These are phyloP conservation scores for Aureobasidium sp. DNA, from an alignment of 2,329 filamentous ascomycete genomes.

Conservation along the genomic window DNA sequence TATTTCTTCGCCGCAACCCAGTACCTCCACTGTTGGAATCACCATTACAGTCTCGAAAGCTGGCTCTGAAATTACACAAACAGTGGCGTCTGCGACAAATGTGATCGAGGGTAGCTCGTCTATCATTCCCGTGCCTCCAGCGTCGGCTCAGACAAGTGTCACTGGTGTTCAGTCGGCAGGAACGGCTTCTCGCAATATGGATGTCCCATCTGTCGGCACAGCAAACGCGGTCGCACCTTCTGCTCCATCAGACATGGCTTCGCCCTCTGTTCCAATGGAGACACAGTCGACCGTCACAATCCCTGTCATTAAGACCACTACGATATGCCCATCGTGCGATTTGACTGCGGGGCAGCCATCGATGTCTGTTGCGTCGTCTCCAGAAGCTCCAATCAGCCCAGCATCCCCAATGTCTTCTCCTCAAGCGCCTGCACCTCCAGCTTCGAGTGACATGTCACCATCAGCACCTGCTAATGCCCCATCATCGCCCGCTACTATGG, in stretches of 20 bases:
- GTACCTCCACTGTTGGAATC: neutral
- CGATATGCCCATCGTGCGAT: neutral
- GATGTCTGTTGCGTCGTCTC: neutral
- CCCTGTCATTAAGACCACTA: neutral
- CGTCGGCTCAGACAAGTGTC: neutral
- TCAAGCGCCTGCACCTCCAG: neutral
- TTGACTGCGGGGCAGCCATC: neutral
- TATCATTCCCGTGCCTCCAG: neutral
- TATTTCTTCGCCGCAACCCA: neutral
- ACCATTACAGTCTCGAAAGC: neutral
- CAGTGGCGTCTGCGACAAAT: neutral
- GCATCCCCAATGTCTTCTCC: neutral
- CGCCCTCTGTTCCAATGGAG: neutral
- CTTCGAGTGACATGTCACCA: neutral
- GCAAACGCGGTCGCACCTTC: neutral
- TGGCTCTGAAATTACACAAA: neutral
- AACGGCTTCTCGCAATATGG: neutral
- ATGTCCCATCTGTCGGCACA: neutral
- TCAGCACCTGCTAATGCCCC: neutral
- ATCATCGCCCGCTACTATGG: neutral
- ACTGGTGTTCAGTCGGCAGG: neutral
- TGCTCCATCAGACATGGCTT: neutral
- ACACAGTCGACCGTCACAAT: neutral
- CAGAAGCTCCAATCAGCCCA: neutral
- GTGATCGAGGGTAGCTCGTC: neutral